Evolutionary conservation across 345 rosid genomes (phyloP), one percentile per base, ranked within the genome.

Genomic region (Erucastrum elatum): DNA sequence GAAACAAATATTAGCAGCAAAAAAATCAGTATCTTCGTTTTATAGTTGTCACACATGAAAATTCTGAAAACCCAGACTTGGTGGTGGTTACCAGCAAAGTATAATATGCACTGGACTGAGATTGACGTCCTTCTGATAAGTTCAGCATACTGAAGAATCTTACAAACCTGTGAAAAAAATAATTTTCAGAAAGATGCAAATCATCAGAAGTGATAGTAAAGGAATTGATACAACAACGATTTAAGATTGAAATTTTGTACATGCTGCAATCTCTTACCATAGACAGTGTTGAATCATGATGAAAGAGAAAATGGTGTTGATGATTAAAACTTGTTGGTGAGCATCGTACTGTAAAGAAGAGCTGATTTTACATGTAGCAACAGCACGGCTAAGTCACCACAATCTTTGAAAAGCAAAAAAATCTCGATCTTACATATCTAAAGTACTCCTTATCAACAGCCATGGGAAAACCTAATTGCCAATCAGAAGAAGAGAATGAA

Each of bases 251-350:
- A 21, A 21, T 1, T 21, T 1, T 21, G 21, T 21, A 90, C 94
- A 90, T 92, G 97, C 67, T 87, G 85, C 80, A 92, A 74, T 4
- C 31, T 58, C 98, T 83, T 34, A 85, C 94, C 60, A 94, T 72
- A 35, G 89, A 92, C 7, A 91, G 77, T 77, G 87, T 88, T 6
- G 97, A 86, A 77, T 94, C 84, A 59, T 92, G 98, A 78, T 97
- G 98, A 81, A 94, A 94, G 41, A 94, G 75, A 83, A 94, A 84
- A 81, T 94, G 58, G 98, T 92, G 70, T 94, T 94, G 6, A 94
- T 95, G 49, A 94, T 89, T 74, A 94, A 90, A 71, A 87, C 82
- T 76, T 88, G 77, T 78, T 87, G 90, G 44, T 73, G 76, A 55
- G 84, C 72, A 74, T 85, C 84, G 7, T 62, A 63, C 66, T 83